phyloP scores from a whole-genome alignment of 1,139 yeast species.

The Geotrichum macrosporum region DNA sequence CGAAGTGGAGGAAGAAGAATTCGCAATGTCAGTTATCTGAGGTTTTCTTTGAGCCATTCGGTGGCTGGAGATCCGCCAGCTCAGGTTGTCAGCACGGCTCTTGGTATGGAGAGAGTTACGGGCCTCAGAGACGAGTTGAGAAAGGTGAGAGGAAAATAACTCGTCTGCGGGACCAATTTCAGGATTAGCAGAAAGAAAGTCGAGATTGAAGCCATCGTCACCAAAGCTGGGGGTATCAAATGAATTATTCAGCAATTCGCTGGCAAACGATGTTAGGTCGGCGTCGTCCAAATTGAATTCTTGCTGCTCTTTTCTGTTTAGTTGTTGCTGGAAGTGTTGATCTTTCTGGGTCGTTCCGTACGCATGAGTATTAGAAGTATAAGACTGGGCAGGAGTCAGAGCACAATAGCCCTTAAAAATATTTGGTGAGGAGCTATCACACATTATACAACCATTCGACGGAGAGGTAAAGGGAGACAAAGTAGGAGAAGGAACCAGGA shows the following conservation, averaged over 20 bases:
- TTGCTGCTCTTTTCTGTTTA: too few relatives aligned
- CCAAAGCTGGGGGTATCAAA: not conserved
- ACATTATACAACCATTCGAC: too few relatives aligned
- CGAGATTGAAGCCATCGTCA: slow-evolving; percentile 13
- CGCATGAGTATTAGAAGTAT: too few relatives aligned
- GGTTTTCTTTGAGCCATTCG: not conserved
- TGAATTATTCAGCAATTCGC: not conserved
- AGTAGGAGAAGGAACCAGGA: too few relatives aligned
- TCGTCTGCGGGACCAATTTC: slow-evolving; percentile 16
- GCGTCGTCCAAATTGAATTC: not conserved
- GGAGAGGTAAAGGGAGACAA: too few relatives aligned
- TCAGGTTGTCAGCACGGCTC: slow-evolving; percentile 28
- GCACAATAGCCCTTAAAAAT: too few relatives aligned
- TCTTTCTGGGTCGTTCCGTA: too few relatives aligned
- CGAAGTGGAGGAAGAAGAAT: not conserved
- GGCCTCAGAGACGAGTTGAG: slow-evolving; percentile 30
- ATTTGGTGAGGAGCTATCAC: too few relatives aligned
- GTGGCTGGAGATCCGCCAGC: slow-evolving; percentile 15
- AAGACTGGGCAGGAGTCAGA: too few relatives aligned
- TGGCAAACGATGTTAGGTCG: slow-evolving; percentile 5
- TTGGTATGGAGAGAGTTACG: slow-evolving; percentile 25
- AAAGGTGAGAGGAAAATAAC: slow-evolving; percentile 28
- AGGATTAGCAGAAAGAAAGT: slow-evolving; percentile 13
- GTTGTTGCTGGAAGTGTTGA: too few relatives aligned
- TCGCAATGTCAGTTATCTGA: not conserved